A percentile compares a stretch with the other conserved stretches of the same genome.
phyloP scores from a whole-genome alignment of 352 stramenopile genomes.

The Phytophthora rubi region DNA sequence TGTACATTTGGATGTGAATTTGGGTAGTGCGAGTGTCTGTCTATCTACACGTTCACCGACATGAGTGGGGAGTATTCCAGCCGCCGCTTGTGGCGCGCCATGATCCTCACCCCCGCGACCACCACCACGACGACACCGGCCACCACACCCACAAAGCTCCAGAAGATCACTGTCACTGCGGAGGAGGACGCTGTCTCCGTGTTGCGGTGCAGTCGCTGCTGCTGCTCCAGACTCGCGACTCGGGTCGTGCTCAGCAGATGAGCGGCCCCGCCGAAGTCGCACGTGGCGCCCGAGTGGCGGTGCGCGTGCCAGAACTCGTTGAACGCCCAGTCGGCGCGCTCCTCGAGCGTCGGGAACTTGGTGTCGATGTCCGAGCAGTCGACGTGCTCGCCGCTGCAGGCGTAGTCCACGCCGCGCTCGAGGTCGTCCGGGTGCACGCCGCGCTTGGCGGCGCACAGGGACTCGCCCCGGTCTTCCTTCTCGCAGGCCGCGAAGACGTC shows the following conservation, averaged over 20 bases:
- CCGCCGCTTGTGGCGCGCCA: slow-evolving; percentile 14
- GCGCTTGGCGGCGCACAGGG: slow-evolving; percentile 61
- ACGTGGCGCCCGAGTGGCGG: slow-evolving; percentile 65
- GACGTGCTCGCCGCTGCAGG: slow-evolving; percentile 48
- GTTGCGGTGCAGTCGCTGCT: slow-evolving; percentile 1
- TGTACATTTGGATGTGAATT: too few species aligned
- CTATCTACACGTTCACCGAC: slow-evolving; percentile 8
- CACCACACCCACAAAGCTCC: slow-evolving; percentile 13
- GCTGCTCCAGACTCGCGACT: slow-evolving; percentile 7
- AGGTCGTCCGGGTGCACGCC: slow-evolving; percentile 57
- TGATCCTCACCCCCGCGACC: slow-evolving; percentile 6
- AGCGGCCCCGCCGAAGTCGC: slow-evolving; percentile 69
- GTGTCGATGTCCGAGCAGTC: slow-evolving; percentile 54
- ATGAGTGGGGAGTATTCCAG: slow-evolving; percentile 18
- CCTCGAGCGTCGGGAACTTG: slow-evolving; percentile 50
- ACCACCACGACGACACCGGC: slow-evolving; percentile 3
- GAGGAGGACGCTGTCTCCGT: not conserved
- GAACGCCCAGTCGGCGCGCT: slow-evolving; percentile 66
- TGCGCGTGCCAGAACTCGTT: slow-evolving; percentile 34
- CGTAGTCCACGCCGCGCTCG: slow-evolving; percentile 54
- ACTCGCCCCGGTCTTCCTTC: slow-evolving; percentile 68
- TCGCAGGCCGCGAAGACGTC: slow-evolving; percentile 63
- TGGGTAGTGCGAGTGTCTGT: not conserved
- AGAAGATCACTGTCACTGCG: slow-evolving; percentile 6
- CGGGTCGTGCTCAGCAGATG: slow-evolving; percentile 41